Percentiles rank a stretch among this genome's conserved stretches.
These are phyloP conservation scores for Diaporthe ampelina DNA, from an alignment of 2,329 filamentous ascomycete species.

Conservation along the genomic window DNA sequence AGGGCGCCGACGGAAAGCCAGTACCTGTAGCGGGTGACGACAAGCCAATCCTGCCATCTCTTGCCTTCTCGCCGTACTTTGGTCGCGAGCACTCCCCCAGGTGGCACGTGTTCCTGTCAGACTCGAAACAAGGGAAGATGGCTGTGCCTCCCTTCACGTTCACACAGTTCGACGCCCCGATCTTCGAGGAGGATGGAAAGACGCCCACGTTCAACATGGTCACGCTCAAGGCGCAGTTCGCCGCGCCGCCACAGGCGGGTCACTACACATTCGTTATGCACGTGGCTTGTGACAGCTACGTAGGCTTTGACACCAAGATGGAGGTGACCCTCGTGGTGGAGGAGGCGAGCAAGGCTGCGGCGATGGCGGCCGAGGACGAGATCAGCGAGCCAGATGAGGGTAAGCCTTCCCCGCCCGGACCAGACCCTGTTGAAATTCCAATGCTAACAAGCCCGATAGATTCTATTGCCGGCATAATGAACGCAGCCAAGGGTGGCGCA, in stretches of 20 bases:
- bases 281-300: slow-evolving; percentile 92
- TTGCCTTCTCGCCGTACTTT: slow-evolving; percentile 93
- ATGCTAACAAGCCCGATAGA: slow-evolving; percentile 65
- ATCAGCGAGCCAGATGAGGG: slow-evolving; percentile 99
- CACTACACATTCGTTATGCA: slow-evolving; percentile 97
- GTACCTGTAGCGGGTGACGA: slow-evolving; percentile 65
- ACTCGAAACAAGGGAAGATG: slow-evolving; percentile 95
- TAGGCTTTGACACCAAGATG: slow-evolving; percentile 93
- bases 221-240: slow-evolving; percentile 97
- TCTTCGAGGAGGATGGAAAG: slow-evolving; percentile 83
- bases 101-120: slow-evolving; percentile 96
- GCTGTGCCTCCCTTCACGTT: slow-evolving; percentile 98
- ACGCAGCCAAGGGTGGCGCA: slow-evolving; percentile 81
- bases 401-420: slow-evolving; percentile 61
- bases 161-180: slow-evolving; percentile 88
- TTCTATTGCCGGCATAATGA: slow-evolving; percentile 92
- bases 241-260: slow-evolving; percentile 90
- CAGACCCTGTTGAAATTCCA: background rate
- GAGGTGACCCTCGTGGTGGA: slow-evolving; percentile 92
- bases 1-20: slow-evolving; percentile 71
- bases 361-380: slow-evolving; percentile 88
- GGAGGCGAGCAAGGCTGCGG: slow-evolving; percentile 86
- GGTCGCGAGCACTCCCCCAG: slow-evolving; percentile 89
- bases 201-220: slow-evolving; percentile 92
- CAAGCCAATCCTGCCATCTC: slow-evolving; percentile 80